phyloP scores from a whole-genome alignment of 2,329 filamentous ascomycete species.

The Cladosporium sp. region DNA sequence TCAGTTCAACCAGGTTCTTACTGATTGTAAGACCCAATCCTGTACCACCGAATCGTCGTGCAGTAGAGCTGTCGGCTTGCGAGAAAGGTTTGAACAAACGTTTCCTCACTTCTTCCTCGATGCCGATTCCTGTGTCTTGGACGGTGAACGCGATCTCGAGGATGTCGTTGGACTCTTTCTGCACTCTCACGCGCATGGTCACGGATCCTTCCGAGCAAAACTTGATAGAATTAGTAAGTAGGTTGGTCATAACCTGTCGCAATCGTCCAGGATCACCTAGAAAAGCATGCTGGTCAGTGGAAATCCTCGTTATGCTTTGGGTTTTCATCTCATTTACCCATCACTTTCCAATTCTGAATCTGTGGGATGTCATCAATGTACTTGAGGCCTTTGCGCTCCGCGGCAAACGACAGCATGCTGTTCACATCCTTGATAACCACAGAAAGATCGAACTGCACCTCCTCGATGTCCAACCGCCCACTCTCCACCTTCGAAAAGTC shows the following conservation, averaged over 20 bases:
- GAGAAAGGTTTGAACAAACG: conserved; percentile 78
- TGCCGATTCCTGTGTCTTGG: conserved; percentile 78
- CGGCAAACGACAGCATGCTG: conserved; percentile 85
- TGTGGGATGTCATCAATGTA: conserved; percentile 67
- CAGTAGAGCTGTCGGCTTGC: conserved; percentile 78
- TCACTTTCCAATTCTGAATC: conserved; percentile 69
- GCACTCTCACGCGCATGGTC: conserved; percentile 64
- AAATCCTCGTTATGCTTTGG: background rate
- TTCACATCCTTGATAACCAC: conserved; percentile 75
- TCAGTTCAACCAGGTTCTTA: conserved; percentile 77
- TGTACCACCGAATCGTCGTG: conserved; percentile 75
- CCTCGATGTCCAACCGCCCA: conserved; percentile 73
- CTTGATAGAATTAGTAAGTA: conserved; percentile 75
- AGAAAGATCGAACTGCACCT: conserved; percentile 75
- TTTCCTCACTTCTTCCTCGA: conserved; percentile 73
- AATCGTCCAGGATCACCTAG: conserved; percentile 70
- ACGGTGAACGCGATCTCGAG: conserved; percentile 71
- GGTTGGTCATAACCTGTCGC: conserved; percentile 78
- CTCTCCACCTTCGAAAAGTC: conserved; percentile 88
- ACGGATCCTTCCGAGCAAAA: conserved; percentile 71
- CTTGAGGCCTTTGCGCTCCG: conserved; percentile 73
- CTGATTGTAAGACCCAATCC: conserved; percentile 77
- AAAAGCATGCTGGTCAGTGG: background rate
- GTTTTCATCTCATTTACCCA: conserved; percentile 53
- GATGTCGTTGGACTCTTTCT: conserved; percentile 63